phyloP scores from a whole-genome alignment of 805 yeast genomes.

The Ogataea glucozyma region DNA sequence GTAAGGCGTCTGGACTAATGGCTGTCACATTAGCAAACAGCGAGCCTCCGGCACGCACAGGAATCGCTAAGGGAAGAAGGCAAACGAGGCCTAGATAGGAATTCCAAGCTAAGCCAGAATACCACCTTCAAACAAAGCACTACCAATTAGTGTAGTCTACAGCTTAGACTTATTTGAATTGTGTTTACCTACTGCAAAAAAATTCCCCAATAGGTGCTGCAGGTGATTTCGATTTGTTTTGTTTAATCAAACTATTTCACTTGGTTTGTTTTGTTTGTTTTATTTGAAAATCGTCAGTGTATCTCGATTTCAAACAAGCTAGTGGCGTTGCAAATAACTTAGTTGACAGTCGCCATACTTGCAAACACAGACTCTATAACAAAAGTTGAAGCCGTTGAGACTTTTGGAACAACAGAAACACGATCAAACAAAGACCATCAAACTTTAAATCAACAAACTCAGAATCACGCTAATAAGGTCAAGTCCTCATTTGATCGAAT shows the following conservation, averaged over 20 bases:
- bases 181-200: slow-evolving; percentile 7
- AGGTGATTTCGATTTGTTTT: slow-evolving; percentile 8
- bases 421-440: not conserved
- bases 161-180: slow-evolving; percentile 1
- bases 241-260: slow-evolving; percentile 5
- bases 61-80: not conserved
- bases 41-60: not conserved
- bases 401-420: not conserved
- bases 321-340: not conserved
- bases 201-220: slow-evolving; percentile 6
- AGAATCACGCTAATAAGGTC: not conserved
- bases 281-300: not conserved
- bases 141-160: not conserved
- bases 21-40: not conserved
- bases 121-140: not conserved
- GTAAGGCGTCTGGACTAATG: not conserved
- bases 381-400: not conserved
- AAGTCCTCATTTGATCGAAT: not conserved
- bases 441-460: not conserved
- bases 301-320: not conserved
- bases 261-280: slow-evolving; percentile 1
- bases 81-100: slow-evolving; percentile 2
- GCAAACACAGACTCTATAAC: no score
- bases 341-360: no score
- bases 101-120: not conserved